A percentile compares a stretch with the other conserved stretches of the same genome.
phyloP scores from a whole-genome alignment of 1,284 basidiomycete species.

The Ustilago loliicola region DNA sequence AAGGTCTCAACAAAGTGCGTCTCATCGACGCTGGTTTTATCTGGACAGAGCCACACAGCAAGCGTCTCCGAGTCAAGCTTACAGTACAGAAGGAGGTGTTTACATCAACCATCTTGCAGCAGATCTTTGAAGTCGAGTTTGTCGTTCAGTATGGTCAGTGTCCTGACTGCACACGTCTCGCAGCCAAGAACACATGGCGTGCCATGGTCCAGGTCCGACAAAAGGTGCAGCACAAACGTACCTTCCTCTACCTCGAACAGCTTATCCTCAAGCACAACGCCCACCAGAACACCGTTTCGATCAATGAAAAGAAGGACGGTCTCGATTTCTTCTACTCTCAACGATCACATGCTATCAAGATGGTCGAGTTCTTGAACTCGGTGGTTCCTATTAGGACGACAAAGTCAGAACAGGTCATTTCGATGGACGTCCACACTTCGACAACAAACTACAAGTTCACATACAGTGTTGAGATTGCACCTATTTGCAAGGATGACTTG shows the following conservation, averaged over 20 bases:
- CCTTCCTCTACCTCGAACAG: conserved; percentile 97
- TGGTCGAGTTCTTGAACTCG: conserved; percentile 92
- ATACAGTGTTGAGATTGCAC: conserved; percentile 96
- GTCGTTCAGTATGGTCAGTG: conserved; percentile 96
- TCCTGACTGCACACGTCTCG: conserved; percentile 89
- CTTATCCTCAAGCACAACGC: conserved; percentile 96
- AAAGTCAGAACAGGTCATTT: conserved; percentile 91
- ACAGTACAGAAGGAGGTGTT: conserved; percentile 99
- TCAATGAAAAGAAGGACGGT: conserved; percentile 93
- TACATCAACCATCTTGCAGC: conserved; percentile 93
- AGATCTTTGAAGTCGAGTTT: conserved; percentile 96
- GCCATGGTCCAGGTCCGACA: conserved; percentile 97
- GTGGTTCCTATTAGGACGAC: conserved; percentile 91
- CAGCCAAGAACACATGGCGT: conserved; percentile 99
- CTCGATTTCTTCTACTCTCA: conserved; percentile 96
- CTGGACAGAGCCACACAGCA: conserved; percentile 99
- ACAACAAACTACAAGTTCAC: conserved; percentile 98
- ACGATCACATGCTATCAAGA: conserved; percentile 91
- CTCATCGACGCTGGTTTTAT: conserved; percentile 97
- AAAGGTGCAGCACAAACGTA: conserved; percentile 89
- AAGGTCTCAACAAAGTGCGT: conserved; percentile 92
- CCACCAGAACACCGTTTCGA: conserved; percentile 93
- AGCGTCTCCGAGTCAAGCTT: conserved; percentile 89
- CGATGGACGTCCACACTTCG: conserved; percentile 88
- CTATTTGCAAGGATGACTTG: conserved; percentile 97